These are phyloP conservation scores for Alternaria rosae DNA, from an alignment of 2,329 filamentous ascomycete species.

Conservation along the genomic window DNA sequence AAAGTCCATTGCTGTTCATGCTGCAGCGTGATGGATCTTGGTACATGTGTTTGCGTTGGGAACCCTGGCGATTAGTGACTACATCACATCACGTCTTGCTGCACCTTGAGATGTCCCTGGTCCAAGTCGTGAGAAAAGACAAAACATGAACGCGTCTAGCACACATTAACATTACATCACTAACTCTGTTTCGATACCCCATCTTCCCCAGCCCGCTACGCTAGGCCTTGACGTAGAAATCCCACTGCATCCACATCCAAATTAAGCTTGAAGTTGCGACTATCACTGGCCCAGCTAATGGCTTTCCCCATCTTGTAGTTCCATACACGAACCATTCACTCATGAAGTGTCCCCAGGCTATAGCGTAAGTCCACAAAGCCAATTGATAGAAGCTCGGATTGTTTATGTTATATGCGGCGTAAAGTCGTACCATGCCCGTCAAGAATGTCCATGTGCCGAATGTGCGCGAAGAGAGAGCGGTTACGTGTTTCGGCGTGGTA, in stretches of 20 bases:
- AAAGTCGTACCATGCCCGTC: slow-evolving; percentile 77
- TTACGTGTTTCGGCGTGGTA: slow-evolving; percentile 61
- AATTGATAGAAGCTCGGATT: slow-evolving; percentile 79
- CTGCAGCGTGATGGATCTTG: slow-evolving; percentile 5
- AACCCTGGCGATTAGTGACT: background rate
- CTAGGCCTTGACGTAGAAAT: slow-evolving; percentile 65
- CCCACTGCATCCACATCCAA: slow-evolving; percentile 74
- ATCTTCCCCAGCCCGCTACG: background rate
- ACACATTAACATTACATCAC: background rate
- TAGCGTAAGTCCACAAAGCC: slow-evolving; percentile 79
- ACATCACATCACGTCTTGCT: background rate
- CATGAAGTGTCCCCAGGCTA: slow-evolving; percentile 68
- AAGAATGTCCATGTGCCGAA: slow-evolving; percentile 91
- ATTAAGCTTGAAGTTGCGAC: slow-evolving; percentile 63
- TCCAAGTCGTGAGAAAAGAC: background rate
- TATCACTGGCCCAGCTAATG: slow-evolving; percentile 65
- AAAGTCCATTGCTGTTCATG: slow-evolving; percentile 35
- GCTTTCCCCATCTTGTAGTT: slow-evolving; percentile 70
- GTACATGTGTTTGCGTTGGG: slow-evolving; percentile 3
- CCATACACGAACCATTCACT: slow-evolving; percentile 83
- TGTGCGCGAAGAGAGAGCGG: slow-evolving; percentile 76
- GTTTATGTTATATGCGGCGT: slow-evolving; percentile 82
- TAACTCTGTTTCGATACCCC: background rate
- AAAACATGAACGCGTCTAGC: background rate
- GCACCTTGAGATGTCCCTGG: background rate